phyloP scores from a whole-genome alignment of 805 yeast species.

The Candida pini region DNA sequence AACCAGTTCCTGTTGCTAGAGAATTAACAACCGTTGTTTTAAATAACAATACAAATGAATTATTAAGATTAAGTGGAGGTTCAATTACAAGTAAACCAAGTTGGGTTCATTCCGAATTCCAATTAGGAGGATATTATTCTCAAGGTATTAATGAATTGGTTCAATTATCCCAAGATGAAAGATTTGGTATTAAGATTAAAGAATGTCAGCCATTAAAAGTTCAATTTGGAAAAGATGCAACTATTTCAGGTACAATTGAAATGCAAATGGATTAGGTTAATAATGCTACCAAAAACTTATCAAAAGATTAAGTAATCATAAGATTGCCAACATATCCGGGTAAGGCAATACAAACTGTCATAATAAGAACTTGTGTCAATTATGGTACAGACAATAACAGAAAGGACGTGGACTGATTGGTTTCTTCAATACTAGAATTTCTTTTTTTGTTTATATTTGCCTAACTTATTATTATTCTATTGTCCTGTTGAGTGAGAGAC shows the following conservation, averaged over 20 bases:
- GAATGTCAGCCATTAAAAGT: constrained; percentile 54
- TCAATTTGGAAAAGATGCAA: constrained; percentile 5
- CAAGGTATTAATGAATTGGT: constrained; percentile 50
- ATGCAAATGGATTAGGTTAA: constrained; percentile 6
- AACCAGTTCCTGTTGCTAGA: constrained; percentile 60
- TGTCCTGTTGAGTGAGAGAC: too few species aligned
- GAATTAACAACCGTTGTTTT: constrained; percentile 73
- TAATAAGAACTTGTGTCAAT: too few species aligned
- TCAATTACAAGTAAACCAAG: constrained; percentile 60
- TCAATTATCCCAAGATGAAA: constrained; percentile 55
- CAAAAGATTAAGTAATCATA: too few species aligned
- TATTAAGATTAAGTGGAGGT: constrained; percentile 81
- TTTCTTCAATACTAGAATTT: too few species aligned
- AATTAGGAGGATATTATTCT: constrained; percentile 43
- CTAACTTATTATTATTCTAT: too few species aligned
- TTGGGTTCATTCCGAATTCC: constrained; percentile 81
- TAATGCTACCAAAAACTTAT: too few species aligned
- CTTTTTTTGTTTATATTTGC: too few species aligned
- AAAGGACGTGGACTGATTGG: too few species aligned
- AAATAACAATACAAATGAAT: constrained; percentile 41
- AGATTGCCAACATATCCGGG: too few species aligned
- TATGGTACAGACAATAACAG: too few species aligned
- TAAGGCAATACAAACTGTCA: too few species aligned
- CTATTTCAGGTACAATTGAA: constrained; percentile 7
- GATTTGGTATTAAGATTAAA: constrained; percentile 63